Evolutionary conservation across 768 basidiomycete species (phyloP), one percentile per base, ranked within the genome.

Genomic region (Omphalotus guepiniiformis): DNA sequence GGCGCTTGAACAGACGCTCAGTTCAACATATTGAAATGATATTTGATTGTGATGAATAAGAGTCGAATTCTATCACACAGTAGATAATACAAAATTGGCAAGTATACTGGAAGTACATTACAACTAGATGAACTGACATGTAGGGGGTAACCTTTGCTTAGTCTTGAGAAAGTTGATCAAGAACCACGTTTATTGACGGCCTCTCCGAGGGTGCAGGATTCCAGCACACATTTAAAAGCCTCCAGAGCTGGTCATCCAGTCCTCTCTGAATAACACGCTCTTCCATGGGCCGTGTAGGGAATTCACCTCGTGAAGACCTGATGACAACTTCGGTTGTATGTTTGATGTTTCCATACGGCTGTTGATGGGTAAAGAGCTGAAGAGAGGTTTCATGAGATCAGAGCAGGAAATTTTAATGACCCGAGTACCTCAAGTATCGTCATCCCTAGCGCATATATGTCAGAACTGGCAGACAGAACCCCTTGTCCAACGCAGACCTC

Each of bases 361-460:
- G 72, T n/a, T 69, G 59, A 49, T 78, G 78, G 0, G 79, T 79
- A 58, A 79, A 56, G 0, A 80, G 54, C 79, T 80, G 48, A n/a
- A 47, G 22, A 21, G 22, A 5, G 29, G n/a, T 45, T 32, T 39
- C 25, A 44, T 25, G 16, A 12, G 13, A 29, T 21, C 25, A 42
- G 7, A 7, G 48, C 34, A 34, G 41, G n/a, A 44, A 35, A 49
- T 22, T 32, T 36, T 21, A 18, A 11, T 26, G 25, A 48, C 26
- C 25, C 1, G 4, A 54, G 36, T 50, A 75, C 79, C 71, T 82
- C 80, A 13, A 82, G 63, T 29, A 78, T 65, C 1, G 79, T 80
- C 79, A 82, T 82, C 6, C 64, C 77, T 25, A 70, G 73, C 8
- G 80, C 71, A 49, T 79, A 82, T 12, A 82, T 68, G 55, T 82